Evolutionary conservation across 176 grass and related monocot genomes (phyloP).

Genomic region (Dactylis glomerata): DNA sequence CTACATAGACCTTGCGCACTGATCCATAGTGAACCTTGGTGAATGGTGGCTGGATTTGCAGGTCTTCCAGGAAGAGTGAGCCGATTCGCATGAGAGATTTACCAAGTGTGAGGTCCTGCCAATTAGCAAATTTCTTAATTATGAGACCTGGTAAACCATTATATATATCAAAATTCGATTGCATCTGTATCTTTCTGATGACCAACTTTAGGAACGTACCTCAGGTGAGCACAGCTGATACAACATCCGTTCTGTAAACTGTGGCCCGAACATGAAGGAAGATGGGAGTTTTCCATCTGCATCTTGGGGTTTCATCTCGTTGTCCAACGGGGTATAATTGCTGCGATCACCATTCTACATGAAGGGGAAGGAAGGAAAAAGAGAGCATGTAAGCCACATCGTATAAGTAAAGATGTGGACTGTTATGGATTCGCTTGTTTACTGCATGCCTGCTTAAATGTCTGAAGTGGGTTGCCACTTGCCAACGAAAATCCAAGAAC

Average conservation of each 20-base stretch:
- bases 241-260: neutral
- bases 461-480: neutral
- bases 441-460: neutral
- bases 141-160: neutral
- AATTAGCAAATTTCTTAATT: neutral
- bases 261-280: slow-evolving; percentile 22
- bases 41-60: slow-evolving; percentile 11
- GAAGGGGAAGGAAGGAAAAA: neutral
- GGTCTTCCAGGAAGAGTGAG: slow-evolving; percentile 45
- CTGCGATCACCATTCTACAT: neutral
- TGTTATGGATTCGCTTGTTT: neutral
- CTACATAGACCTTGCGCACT: slow-evolving; percentile 39
- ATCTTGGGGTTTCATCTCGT: slow-evolving; percentile 22
- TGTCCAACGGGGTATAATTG: neutral
- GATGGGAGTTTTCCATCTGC: slow-evolving; percentile 3
- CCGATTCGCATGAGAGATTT: slow-evolving; percentile 38
- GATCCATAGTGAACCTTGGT: slow-evolving; percentile 32
- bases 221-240: slow-evolving; percentile 17
- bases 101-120: slow-evolving; percentile 48
- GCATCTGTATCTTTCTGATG: neutral
- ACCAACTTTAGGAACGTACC: neutral
- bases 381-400: neutral
- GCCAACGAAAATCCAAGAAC: neutral
- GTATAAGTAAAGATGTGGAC: neutral
- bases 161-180: neutral